A percentile compares a stretch with the other conserved stretches of the same genome.
phyloP scores from a whole-genome alignment of 257 asterid genomes.

The Lycium barbarum region DNA sequence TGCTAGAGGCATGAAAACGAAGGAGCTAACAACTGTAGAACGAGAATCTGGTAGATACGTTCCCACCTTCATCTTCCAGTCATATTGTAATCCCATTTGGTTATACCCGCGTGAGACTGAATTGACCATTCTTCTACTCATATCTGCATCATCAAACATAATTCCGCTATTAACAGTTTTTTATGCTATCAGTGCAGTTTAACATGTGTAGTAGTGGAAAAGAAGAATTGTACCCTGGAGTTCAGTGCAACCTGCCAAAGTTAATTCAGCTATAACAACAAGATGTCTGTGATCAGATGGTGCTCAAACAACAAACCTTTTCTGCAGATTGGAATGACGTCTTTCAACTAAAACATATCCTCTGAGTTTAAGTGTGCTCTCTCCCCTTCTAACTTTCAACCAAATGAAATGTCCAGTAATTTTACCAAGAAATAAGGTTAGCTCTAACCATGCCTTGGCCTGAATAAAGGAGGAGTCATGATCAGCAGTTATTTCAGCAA shows the following conservation, averaged over 20 bases:
- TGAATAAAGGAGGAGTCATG: constrained; percentile 42
- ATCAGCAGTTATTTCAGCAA: constrained; percentile 38
- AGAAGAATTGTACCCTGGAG: constrained; percentile 49
- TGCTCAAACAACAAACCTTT: constrained; percentile 52
- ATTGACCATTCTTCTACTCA: constrained; percentile 59
- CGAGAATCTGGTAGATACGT: constrained; percentile 50
- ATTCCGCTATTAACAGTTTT: background rate
- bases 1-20: constrained; percentile 53
- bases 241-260: constrained; percentile 50
- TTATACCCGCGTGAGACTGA: constrained; percentile 49
- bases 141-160: constrained; percentile 39
- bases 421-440: constrained; percentile 41
- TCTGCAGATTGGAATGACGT: constrained; percentile 45
- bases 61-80: constrained; percentile 57
- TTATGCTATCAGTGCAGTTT: background rate
- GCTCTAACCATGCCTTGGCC: constrained; percentile 49
- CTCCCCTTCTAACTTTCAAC: constrained; percentile 65
- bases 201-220: background rate
- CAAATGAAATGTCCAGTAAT: constrained; percentile 43
- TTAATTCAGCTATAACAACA: constrained; percentile 56
- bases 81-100: constrained; percentile 48
- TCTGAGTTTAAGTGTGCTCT: constrained; percentile 40
- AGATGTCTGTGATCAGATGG: constrained; percentile 59
- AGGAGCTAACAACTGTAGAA: constrained; percentile 51
- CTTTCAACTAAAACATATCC: constrained; percentile 47